Evolutionary conservation across 257 asterid species (phyloP).

Genomic region (Solanum pinnatisectum): DNA sequence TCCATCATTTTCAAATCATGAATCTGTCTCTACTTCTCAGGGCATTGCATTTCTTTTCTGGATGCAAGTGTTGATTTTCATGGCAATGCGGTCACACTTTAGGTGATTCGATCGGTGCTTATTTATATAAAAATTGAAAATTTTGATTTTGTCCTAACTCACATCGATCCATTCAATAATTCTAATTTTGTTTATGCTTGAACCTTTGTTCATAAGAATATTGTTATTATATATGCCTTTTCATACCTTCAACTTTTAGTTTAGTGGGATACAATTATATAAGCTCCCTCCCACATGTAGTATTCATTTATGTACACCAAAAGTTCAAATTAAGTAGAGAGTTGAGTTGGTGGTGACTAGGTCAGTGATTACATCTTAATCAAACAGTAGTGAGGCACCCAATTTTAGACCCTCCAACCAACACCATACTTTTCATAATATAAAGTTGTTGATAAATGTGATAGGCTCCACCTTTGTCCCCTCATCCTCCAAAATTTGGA

Average conservation of each 20-base stretch:
- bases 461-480: not conserved
- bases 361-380: not conserved
- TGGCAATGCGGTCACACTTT: not conserved
- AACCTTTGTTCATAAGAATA: too few species aligned
- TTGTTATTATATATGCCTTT: too few species aligned
- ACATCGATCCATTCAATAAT: too few species aligned
- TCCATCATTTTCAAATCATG: not conserved
- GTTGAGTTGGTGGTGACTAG: not conserved
- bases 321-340: too few species aligned
- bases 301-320: too few species aligned
- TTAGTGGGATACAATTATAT: too few species aligned
- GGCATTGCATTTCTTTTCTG: too few species aligned
- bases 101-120: not conserved
- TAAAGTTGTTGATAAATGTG: not conserved
- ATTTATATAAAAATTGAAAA: too few species aligned
- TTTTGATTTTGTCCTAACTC: too few species aligned
- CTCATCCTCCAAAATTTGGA: not conserved
- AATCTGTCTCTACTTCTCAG: not conserved
- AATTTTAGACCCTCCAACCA: not conserved
- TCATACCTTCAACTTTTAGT: too few species aligned
- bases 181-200: too few species aligned
- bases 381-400: not conserved
- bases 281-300: too few species aligned
- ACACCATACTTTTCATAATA: not conserved
- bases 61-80: not conserved